Base-by-base conservation (phyloP, 768 basidiomycete genomes). In the Trametes cingulata region DNA sequence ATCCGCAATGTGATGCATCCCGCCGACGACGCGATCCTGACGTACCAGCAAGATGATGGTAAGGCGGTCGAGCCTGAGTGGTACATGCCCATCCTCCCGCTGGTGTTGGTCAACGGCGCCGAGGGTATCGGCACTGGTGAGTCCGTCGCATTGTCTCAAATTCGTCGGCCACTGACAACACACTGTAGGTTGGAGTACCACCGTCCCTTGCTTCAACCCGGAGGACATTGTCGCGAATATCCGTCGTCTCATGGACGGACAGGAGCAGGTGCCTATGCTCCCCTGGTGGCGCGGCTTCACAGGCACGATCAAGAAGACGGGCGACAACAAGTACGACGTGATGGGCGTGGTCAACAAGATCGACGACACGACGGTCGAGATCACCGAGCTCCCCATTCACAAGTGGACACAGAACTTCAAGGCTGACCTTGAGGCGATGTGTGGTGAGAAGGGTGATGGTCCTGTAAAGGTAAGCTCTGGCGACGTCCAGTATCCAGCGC, bases 231-330 rank as follows among this genome's bases (percentile, higher is more conserved):
- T 98, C 14, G 81, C 79, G 20, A 98, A 98, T 71, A 75, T 99
- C 35, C 87, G 91, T 14, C 81, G 91, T 6, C 76, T 95, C 64
- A 95, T 98, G 91, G 80, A 81, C 2, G 89, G 84, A 41, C 90
- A 97, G 75, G 91, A 93, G 63, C 70, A 88, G 64, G 84, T 87
- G 14, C 82, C 86, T 0, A 98, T 99, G 92, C 77, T 83, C 12
- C 97, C 97, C 2, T 99, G 97, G 97, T 98, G 93, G 91, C 86
- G 94, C 52, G 95, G 96, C 27, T 98, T 95, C 76, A 85, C 87
- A 69, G 95, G 95, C 40, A 81, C 87, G 37, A 90, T 98, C 75
- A 93, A 86, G 75, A 83, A 83, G 62, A 80, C 83, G 35, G 83
- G 82, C 35, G 94, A 94, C 66, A 85, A 94, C 79, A 96, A 91